Base-by-base conservation (phyloP, 2,329 filamentous ascomycete genomes). In the Fusarium drepaniforme region DNA sequence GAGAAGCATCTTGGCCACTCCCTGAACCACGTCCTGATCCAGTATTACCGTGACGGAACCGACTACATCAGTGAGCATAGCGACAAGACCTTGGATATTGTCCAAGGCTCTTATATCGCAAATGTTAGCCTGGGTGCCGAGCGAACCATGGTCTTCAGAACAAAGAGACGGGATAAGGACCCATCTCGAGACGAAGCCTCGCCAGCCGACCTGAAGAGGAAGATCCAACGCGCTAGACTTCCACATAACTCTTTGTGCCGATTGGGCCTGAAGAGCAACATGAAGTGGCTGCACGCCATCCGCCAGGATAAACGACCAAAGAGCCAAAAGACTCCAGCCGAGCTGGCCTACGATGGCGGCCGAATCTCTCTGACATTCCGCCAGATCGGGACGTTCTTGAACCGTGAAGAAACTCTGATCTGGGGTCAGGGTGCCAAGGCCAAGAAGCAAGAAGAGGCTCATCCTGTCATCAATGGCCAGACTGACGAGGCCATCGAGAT, bases 1-100 rank as follows among this genome's bases (percentile, higher is more conserved):
- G 94, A 98, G 81, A 87, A 89, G 66, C 86, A 90, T 18, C 88
- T 97, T 2, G 93, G 94, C 0, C 97, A 98, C 79, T 85, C 90
- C 1, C 84, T 99, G 49, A 99, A 99, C 79, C 97, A 99, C 81
- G 96, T 92, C 1, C 85, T 99, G 58, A 97, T 99, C 56, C 97
- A 99, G 80, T 90, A 95, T 68, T 99, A 99, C 80, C 94, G 97
- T n/a, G 89, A 90, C 76, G 94, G 96, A 4, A 91, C 90, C 58
- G 97, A 99, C 83, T 95, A 95, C 81, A 99, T 99, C 72, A 97
- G 94, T 1, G 97, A 99, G 81, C 97, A 99, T 80, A 97, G 95
- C 44, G 97, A 99, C 82, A 99, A 99, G 84, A 98, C 96, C 0
- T 87, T 99, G 28, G 97, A 99, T 81, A 97, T 99, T 67, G 92